Conservation (phyloP, 495 filamentous ascomycete species). For the Ramalina peruviana region DNA sequence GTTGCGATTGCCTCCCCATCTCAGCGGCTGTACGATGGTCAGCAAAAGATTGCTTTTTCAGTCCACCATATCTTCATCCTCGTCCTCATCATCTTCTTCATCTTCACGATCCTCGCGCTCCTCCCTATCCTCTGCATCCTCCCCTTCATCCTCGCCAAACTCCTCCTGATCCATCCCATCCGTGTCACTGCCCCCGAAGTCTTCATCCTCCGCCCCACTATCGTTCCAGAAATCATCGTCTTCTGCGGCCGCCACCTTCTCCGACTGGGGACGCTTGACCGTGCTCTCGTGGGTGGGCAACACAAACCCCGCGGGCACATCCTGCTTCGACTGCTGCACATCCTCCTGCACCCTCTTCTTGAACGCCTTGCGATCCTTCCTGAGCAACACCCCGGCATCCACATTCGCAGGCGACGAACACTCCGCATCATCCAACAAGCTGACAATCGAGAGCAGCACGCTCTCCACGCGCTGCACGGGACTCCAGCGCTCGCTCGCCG, state of each 20-base stretch:
- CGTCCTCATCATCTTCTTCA: constrained; percentile 4
- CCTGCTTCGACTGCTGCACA: constrained; percentile 56
- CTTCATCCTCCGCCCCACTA: constrained; percentile 56
- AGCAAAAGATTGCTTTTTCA: background rate
- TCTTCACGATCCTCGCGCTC: constrained; percentile 29
- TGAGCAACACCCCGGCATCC: constrained; percentile 75
- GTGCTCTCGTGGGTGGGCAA: constrained; percentile 66
- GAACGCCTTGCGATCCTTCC: constrained; percentile 54
- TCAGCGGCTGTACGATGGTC: background rate
- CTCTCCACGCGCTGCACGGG: constrained; percentile 87
- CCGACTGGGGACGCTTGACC: constrained; percentile 43
- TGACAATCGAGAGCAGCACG: constrained; percentile 80
- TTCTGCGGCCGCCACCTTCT: constrained; percentile 41
- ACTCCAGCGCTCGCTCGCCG: constrained; percentile 81
- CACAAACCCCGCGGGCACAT: constrained; percentile 67
- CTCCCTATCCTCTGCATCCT: constrained; percentile 41
- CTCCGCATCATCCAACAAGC: constrained; percentile 90
- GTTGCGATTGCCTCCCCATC: no score
- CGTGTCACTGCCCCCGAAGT: constrained; percentile 63
- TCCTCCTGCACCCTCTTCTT: constrained; percentile 52
- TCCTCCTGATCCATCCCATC: constrained; percentile 33
- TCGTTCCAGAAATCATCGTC: constrained; percentile 79
- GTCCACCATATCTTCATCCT: background rate
- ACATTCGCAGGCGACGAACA: constrained; percentile 90
- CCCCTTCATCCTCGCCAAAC: constrained; percentile 43